Conservation (phyloP, 176 grass and related monocot genomes). For the Urochloa ruziziensis region DNA sequence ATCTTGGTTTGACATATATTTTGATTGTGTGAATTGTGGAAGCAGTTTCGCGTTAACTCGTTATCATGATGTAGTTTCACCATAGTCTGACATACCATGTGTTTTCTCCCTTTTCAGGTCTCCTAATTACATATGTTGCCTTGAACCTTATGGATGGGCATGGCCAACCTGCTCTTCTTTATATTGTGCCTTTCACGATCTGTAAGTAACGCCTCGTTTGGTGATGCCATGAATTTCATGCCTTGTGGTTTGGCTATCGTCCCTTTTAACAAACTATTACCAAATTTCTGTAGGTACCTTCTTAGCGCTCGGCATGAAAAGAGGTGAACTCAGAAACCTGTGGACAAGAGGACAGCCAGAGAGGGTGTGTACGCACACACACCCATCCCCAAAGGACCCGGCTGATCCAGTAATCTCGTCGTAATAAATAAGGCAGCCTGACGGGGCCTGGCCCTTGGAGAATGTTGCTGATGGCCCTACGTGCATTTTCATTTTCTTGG, state of each 20-base stretch:
- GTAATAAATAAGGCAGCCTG: background rate
- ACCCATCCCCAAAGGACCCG: conserved; percentile 32
- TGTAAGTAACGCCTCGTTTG: conserved; percentile 45
- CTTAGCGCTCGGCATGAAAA: conserved; percentile 61
- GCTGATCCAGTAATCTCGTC: background rate
- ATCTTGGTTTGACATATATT: too few species aligned
- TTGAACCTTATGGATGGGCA: conserved; percentile 98
- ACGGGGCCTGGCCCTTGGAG: background rate
- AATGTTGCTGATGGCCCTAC: background rate
- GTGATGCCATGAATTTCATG: background rate
- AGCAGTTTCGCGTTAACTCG: too few species aligned
- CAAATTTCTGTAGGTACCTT: conserved; percentile 61
- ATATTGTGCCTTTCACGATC: conserved; percentile 95
- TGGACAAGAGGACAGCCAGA: conserved; percentile 87
- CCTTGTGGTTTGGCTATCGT: background rate
- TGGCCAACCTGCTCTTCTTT: conserved; percentile 93
- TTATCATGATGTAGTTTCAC: background rate
- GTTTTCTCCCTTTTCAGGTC: conserved; percentile 36
- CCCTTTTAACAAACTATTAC: background rate
- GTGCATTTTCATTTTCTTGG: background rate
- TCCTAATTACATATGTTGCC: conserved; percentile 87
- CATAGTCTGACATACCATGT: background rate
- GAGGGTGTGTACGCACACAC: conserved; percentile 64
- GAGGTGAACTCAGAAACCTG: conserved; percentile 77
- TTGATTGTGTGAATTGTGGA: too few species aligned